phyloP scores from a whole-genome alignment of 306 rosid species.

The Vigna trinervia region DNA sequence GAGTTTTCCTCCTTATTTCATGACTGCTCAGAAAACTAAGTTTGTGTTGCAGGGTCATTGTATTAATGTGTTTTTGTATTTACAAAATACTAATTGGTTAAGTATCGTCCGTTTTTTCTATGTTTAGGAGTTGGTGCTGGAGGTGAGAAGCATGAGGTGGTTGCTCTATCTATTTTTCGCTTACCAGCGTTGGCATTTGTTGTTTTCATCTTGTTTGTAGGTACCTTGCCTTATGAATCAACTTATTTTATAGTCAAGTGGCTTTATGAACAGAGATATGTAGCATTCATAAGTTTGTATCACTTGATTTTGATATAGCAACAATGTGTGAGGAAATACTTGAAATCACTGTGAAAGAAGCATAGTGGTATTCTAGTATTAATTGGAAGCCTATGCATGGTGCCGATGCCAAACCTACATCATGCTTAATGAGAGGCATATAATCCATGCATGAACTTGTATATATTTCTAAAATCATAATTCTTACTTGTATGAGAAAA shows the following conservation, averaged over 20 bases:
- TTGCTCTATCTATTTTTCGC: constrained; percentile 70
- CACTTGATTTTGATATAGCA: constrained; percentile 30
- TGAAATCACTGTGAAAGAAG: constrained; percentile 34
- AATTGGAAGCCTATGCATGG: not conserved
- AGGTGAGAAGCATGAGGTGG: constrained; percentile 83
- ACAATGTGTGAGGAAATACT: constrained; percentile 29
- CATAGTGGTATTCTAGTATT: constrained; percentile 7
- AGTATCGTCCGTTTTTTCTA: constrained; percentile 22
- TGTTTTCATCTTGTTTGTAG: constrained; percentile 89
- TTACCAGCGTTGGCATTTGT: constrained; percentile 76
- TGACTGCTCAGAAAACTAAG: constrained; percentile 3
- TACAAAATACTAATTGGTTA: not conserved
- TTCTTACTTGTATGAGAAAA: constrained; percentile 25
- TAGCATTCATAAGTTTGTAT: constrained; percentile 17
- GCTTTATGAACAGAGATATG: constrained; percentile 23
- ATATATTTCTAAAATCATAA: not conserved
- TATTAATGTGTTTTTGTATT: constrained; percentile 17
- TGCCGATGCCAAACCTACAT: constrained; percentile 4
- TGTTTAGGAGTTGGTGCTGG: constrained; percentile 91
- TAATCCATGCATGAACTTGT: constrained; percentile 28
- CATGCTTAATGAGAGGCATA: not conserved
- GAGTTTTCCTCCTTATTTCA: constrained; percentile 4
- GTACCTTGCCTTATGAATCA: constrained; percentile 68
- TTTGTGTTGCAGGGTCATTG: not conserved
- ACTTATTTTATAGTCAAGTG: constrained; percentile 41